Conservation (phyloP, 139 green algal species). For the Micractinium sp. region DNA sequence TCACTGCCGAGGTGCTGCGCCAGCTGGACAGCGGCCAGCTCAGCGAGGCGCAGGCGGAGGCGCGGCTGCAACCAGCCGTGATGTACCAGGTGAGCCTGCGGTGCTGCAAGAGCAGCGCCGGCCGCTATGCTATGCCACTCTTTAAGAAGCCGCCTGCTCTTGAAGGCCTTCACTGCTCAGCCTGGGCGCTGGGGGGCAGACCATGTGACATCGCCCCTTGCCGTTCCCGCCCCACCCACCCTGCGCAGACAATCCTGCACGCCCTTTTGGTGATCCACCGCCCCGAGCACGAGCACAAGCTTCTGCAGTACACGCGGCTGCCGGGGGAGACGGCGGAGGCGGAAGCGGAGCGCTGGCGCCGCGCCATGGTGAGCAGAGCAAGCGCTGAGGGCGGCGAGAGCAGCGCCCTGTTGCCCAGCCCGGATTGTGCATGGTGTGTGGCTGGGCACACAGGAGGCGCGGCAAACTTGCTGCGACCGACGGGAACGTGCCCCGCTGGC, state of each 20-base stretch:
- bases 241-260: neutral
- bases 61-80: neutral
- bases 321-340: constrained; percentile 10
- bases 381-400: too few species aligned
- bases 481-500: too few species aligned
- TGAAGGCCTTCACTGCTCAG: neutral
- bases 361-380: neutral
- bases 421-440: too few species aligned
- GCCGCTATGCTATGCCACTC: too few species aligned
- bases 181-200: too few species aligned
- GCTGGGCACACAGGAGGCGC: neutral
- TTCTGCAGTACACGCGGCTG: neutral
- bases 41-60: neutral
- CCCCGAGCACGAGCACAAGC: neutral
- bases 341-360: neutral
- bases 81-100: constrained; percentile 16
- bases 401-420: too few species aligned
- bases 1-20: neutral
- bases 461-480: too few species aligned
- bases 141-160: too few species aligned
- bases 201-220: neutral
- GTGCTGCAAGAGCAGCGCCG: too few species aligned
- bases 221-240: neutral
- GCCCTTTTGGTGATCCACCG: constrained; percentile 1
- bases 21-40: neutral